Percentiles rank a stretch among this genome's conserved stretches.
Evolutionary conservation across 2,329 filamentous ascomycete species (phyloP).

Genomic region (Cercospora nicotianae): DNA sequence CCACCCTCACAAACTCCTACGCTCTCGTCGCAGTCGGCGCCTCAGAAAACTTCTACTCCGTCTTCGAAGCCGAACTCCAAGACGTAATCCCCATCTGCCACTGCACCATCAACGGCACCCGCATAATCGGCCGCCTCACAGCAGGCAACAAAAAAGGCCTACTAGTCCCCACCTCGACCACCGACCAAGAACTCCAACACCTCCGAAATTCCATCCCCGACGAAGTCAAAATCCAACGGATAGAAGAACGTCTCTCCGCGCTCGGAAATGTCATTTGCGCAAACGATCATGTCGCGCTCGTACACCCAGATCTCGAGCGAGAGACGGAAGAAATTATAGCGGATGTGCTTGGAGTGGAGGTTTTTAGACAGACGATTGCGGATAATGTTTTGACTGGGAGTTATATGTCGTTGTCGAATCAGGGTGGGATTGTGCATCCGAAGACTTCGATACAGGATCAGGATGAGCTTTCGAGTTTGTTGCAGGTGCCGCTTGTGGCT

Average conservation of each 20-base stretch:
- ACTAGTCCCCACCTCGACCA: slow-evolving; percentile 91
- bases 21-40: slow-evolving; percentile 90
- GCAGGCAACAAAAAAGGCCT: slow-evolving; percentile 96
- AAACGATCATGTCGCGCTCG: slow-evolving; percentile 94
- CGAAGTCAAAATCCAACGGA: slow-evolving; percentile 87
- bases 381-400: slow-evolving; percentile 95
- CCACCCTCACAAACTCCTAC: slow-evolving; percentile 96
- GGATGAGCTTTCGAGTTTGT: slow-evolving; percentile 88
- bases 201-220: slow-evolving; percentile 93
- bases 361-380: slow-evolving; percentile 91
- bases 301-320: slow-evolving; percentile 94
- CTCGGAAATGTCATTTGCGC: slow-evolving; percentile 95
- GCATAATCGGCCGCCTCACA: slow-evolving; percentile 93
- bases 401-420: slow-evolving; percentile 96
- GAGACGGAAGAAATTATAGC: slow-evolving; percentile 99
- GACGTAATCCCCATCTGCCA: slow-evolving; percentile 97
- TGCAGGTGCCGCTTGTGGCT: slow-evolving; percentile 94
- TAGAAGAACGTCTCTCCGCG: slow-evolving; percentile 94
- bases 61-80: slow-evolving; percentile 97
- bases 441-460: slow-evolving; percentile 97
- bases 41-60: slow-evolving; percentile 98
- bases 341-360: slow-evolving; percentile 85
- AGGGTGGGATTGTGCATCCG: slow-evolving; percentile 93
- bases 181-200: slow-evolving; percentile 97
- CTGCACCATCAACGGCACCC: slow-evolving; percentile 92